Conservation (phyloP, 2,329 filamentous ascomycete genomes). For the Escovopsis weberi region DNA sequence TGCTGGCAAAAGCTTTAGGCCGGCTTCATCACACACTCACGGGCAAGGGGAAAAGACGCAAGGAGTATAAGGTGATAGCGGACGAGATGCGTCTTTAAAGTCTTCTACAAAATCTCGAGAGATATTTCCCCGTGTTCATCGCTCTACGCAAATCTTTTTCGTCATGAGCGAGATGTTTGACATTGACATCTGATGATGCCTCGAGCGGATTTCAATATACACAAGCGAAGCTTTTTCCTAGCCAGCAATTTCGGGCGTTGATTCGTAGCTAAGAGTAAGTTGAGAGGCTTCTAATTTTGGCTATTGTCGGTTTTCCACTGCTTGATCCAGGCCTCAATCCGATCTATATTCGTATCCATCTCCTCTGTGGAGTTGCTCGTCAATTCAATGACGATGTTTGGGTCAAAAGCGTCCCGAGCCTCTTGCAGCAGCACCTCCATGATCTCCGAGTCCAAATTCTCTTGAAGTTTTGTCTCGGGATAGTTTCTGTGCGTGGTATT, state of each 20-base stretch:
- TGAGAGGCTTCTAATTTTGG: too few species aligned
- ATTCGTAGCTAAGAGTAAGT: too few species aligned
- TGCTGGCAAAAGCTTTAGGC: conserved; percentile 54
- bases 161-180: too few species aligned
- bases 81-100: neutral
- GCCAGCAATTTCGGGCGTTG: too few species aligned
- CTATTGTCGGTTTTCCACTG: conserved; percentile 60
- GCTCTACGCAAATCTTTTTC: too few species aligned
- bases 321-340: conserved; percentile 68
- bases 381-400: conserved; percentile 79
- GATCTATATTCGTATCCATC: conserved; percentile 76
- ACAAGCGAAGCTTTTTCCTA: too few species aligned
- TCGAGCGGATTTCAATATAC: too few species aligned
- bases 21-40: conserved; percentile 41
- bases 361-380: conserved; percentile 69
- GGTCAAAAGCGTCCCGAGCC: conserved; percentile 72
- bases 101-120: too few species aligned
- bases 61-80: conserved; percentile 5
- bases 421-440: conserved; percentile 91
- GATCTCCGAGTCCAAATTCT: conserved; percentile 94
- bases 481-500: conserved; percentile 44
- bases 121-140: too few species aligned
- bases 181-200: too few species aligned
- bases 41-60: conserved; percentile 63
- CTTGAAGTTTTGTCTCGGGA: conserved; percentile 74